These are phyloP conservation scores for Mollisiaceae sp. DNA, from an alignment of 2,329 filamentous ascomycete species.

Conservation along the genomic window DNA sequence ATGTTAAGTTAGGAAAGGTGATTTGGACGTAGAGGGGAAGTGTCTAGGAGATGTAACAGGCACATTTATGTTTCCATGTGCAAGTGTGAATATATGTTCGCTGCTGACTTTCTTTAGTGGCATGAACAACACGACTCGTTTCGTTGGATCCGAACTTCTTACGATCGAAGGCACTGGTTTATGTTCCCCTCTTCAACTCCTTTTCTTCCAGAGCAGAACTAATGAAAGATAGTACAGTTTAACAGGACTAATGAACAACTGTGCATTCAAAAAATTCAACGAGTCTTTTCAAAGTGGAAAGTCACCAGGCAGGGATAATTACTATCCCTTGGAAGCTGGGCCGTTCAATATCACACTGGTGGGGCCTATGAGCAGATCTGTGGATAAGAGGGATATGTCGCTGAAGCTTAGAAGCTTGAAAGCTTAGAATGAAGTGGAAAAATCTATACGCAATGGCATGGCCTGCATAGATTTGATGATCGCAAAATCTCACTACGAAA, in stretches of 20 bases:
- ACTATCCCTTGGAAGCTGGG: constrained; percentile 24
- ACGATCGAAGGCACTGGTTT: constrained; percentile 56
- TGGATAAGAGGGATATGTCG: neutral
- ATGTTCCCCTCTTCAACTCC: constrained; percentile 36
- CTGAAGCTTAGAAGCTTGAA: neutral
- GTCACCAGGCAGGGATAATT: constrained; percentile 19
- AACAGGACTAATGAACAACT: constrained; percentile 18
- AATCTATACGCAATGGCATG: too few relatives aligned
- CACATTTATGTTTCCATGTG: too few relatives aligned
- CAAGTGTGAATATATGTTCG: too few relatives aligned
- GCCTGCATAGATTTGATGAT: too few relatives aligned
- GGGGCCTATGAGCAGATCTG: neutral
- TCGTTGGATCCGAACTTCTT: constrained; percentile 51
- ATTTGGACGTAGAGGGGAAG: too few relatives aligned
- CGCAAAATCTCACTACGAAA: too few relatives aligned
- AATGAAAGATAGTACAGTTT: constrained; percentile 18
- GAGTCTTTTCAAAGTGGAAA: constrained; percentile 23
- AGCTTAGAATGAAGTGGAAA: neutral
- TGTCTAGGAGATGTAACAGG: too few relatives aligned
- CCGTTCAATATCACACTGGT: constrained; percentile 24
- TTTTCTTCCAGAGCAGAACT: neutral
- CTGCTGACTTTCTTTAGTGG: constrained; percentile 26
- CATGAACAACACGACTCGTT: constrained; percentile 41
- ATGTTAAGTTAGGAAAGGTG: too few relatives aligned
- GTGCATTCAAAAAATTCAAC: constrained; percentile 23